Percentiles rank a stretch among this genome's conserved stretches.
These are phyloP conservation scores for baker's yeast (Saccharomyces cerevisiae) DNA, from an alignment of 805 yeast species.

Conservation along the genomic window DNA sequence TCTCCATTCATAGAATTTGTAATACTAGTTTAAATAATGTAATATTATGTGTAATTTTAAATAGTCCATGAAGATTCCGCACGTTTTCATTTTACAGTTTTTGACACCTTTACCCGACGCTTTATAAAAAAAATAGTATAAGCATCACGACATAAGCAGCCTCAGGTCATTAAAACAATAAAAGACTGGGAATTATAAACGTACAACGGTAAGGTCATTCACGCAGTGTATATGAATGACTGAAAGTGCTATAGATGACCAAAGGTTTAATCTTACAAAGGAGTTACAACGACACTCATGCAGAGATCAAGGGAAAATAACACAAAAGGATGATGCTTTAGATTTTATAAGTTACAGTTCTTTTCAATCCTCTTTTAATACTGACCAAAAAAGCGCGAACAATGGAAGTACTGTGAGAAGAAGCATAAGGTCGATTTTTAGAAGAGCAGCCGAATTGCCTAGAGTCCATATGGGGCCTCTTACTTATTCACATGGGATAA, in stretches of 20 bases:
- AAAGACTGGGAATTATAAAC: neutral
- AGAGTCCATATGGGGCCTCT: slow-evolving; percentile 17
- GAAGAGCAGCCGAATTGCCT: slow-evolving; percentile 11
- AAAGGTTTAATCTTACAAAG: neutral
- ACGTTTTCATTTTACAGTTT: neutral
- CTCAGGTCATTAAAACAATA: neutral
- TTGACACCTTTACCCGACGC: neutral
- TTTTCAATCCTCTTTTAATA: neutral
- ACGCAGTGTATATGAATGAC: neutral
- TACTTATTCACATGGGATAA: slow-evolving; percentile 17
- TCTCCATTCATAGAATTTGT: neutral
- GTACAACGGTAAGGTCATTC: neutral
- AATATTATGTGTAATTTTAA: neutral
- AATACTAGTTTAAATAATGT: neutral
- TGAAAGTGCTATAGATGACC: neutral
- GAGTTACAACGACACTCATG: neutral
- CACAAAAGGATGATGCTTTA: neutral
- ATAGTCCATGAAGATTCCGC: neutral
- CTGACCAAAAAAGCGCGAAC: neutral
- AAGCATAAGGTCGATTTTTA: slow-evolving; percentile 10
- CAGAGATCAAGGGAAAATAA: neutral
- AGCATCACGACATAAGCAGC: neutral
- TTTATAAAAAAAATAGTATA: neutral
- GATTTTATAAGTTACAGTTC: neutral
- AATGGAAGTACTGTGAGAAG: slow-evolving; percentile 3